Percentiles rank a stretch among this genome's conserved stretches.
Evolutionary conservation across 495 filamentous ascomycete species (phyloP).

Genomic region (Penicillium daleae): DNA sequence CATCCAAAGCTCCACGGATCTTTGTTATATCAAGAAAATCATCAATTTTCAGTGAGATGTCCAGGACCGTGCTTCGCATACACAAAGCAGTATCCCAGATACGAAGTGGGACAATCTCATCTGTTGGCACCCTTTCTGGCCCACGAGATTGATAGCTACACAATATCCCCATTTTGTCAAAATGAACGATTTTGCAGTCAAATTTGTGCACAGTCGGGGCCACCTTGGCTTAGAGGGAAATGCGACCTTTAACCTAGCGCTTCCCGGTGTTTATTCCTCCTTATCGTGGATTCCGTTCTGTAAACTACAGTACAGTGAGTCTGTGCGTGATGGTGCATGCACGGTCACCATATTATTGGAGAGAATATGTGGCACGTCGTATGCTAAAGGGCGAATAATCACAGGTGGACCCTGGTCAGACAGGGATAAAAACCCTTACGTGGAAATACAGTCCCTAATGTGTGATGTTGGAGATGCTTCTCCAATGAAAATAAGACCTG

Average conservation of each 20-base stretch:
- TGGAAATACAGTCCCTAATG: too few relatives aligned
- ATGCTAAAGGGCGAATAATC: neutral
- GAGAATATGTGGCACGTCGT: neutral
- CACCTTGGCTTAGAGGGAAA: neutral
- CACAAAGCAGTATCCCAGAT: neutral
- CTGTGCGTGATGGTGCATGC: too few relatives aligned
- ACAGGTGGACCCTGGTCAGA: neutral
- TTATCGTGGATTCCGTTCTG: too few relatives aligned
- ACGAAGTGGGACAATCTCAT: neutral
- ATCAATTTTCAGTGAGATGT: neutral
- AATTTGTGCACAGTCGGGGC: too few relatives aligned
- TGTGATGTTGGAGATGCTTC: too few relatives aligned
- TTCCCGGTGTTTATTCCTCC: too few relatives aligned
- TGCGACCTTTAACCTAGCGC: too few relatives aligned
- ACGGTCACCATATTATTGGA: too few relatives aligned
- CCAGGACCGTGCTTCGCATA: neutral
- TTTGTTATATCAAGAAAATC: neutral
- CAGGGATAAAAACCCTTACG: neutral
- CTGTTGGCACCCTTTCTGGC: neutral
- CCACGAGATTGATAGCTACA: neutral
- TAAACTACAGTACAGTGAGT: too few relatives aligned
- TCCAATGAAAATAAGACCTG: neutral
- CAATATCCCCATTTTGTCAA: neutral
- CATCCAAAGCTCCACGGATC: neutral
- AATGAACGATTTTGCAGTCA: too few relatives aligned